phyloP scores from a whole-genome alignment of 2,329 filamentous ascomycete genomes.

The Hawksworthiomyces lignivorus region DNA sequence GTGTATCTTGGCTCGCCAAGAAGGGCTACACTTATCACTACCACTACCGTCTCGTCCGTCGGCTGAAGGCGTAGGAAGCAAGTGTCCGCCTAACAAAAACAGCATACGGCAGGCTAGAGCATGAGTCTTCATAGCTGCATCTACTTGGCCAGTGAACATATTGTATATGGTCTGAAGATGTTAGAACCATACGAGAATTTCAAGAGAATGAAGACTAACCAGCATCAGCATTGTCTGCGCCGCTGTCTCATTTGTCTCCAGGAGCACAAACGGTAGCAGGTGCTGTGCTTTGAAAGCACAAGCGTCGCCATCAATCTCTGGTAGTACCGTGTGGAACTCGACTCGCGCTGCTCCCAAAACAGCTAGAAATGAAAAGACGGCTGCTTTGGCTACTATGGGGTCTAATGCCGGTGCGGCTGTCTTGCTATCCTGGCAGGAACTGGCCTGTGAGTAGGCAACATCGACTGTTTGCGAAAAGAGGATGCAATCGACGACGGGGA shows the following conservation, averaged over 20 bases:
- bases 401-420: conserved; percentile 15
- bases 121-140: conserved; percentile 35
- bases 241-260: conserved; percentile 34
- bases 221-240: conserved; percentile 40
- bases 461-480: conserved; percentile 39
- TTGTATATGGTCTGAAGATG: neutral
- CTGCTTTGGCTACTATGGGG: conserved; percentile 33
- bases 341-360: conserved; percentile 20
- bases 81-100: conserved; percentile 36
- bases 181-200: neutral
- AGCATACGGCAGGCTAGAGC: conserved; percentile 38
- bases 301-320: conserved; percentile 30
- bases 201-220: conserved; percentile 26
- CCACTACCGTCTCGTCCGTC: no score
- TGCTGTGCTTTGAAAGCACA: conserved; percentile 33
- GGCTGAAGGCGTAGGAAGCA: conserved; percentile 2
- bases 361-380: conserved; percentile 41
- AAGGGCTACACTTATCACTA: neutral
- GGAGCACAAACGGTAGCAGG: conserved; percentile 33
- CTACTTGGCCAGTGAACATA: conserved; percentile 37
- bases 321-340: neutral
- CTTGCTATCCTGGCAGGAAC: neutral
- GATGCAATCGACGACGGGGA: conserved; percentile 39
- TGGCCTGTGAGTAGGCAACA: conserved; percentile 34
- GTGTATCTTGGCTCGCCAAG: conserved; percentile 24